phyloP scores from a whole-genome alignment of 2,329 filamentous ascomycete species.

The Diaporthe helianthi region DNA sequence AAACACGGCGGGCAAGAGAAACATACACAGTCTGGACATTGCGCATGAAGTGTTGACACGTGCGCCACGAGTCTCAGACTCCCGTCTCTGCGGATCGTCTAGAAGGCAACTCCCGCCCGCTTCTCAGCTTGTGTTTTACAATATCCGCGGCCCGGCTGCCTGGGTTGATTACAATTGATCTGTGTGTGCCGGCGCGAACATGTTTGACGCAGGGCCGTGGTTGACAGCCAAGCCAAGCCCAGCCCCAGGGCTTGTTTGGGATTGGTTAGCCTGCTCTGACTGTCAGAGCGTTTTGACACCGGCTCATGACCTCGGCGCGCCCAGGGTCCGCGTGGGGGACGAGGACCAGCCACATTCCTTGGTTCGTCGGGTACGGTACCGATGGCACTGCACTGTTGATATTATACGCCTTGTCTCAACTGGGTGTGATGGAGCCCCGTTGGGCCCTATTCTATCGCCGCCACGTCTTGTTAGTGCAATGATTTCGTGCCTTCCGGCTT shows the following conservation, averaged over 20 bases:
- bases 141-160: conserved; percentile 18
- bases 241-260: neutral
- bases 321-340: conserved; percentile 18
- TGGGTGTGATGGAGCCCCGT: neutral
- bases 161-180: conserved; percentile 7
- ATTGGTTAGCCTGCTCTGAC: neutral
- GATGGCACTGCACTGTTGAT: neutral
- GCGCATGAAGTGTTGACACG: conserved; percentile 22
- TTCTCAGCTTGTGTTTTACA: conserved; percentile 25
- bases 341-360: neutral
- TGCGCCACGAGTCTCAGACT: conserved; percentile 28
- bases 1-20: neutral
- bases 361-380: neutral
- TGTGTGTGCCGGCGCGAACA: conserved; percentile 7
- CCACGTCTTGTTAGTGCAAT: neutral
- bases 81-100: conserved; percentile 19
- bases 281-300: conserved; percentile 3
- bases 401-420: conserved; percentile 1
- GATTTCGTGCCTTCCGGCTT: neutral
- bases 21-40: conserved; percentile 1
- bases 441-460: neutral
- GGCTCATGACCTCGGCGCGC: conserved; percentile 9
- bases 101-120: conserved; percentile 3
- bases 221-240: conserved; percentile 22
- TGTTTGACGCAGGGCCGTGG: neutral